These are phyloP conservation scores for Lindgomyces ingoldianus DNA, from an alignment of 495 filamentous ascomycete species.

Conservation along the genomic window DNA sequence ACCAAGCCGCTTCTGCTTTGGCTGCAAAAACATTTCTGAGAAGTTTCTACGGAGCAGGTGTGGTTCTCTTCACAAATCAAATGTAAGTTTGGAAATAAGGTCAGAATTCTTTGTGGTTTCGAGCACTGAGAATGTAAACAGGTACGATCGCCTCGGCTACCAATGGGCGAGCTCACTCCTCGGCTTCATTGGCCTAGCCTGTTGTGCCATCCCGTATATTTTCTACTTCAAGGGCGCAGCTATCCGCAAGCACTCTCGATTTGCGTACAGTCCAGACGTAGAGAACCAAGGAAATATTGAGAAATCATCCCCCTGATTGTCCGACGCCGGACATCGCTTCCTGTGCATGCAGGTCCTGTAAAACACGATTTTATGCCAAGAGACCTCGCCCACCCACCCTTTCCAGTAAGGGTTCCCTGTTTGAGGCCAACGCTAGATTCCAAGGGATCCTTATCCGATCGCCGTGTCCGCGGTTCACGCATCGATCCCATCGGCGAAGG, in stretches of 20 bases:
- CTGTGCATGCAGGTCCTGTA: too few relatives aligned
- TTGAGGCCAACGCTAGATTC: too few relatives aligned
- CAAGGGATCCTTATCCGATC: too few relatives aligned
- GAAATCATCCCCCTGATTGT: slow-evolving; percentile 2
- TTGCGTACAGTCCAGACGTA: slow-evolving; percentile 63
- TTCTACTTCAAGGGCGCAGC: slow-evolving; percentile 73
- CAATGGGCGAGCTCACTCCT: slow-evolving; percentile 74
- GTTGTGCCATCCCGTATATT: slow-evolving; percentile 73
- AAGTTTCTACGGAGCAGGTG: slow-evolving; percentile 74
- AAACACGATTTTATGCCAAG: too few relatives aligned
- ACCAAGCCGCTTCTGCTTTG: slow-evolving; percentile 82
- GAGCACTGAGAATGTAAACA: neutral
- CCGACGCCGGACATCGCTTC: too few relatives aligned
- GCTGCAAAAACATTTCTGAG: slow-evolving; percentile 81
- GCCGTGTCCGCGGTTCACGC: too few relatives aligned
- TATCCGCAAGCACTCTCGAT: slow-evolving; percentile 66
- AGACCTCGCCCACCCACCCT: too few relatives aligned
- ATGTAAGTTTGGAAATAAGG: slow-evolving; percentile 53
- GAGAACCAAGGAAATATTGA: slow-evolving; percentile 16
- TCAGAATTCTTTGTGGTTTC: neutral
- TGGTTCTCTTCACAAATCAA: slow-evolving; percentile 76
- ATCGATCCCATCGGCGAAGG: too few relatives aligned
- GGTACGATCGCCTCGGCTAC: slow-evolving; percentile 56
- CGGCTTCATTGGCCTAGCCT: slow-evolving; percentile 68
- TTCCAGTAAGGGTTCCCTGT: too few relatives aligned